phyloP scores from a whole-genome alignment of 2,329 filamentous ascomycete genomes.

The Plectosphaerella cucumerina region DNA sequence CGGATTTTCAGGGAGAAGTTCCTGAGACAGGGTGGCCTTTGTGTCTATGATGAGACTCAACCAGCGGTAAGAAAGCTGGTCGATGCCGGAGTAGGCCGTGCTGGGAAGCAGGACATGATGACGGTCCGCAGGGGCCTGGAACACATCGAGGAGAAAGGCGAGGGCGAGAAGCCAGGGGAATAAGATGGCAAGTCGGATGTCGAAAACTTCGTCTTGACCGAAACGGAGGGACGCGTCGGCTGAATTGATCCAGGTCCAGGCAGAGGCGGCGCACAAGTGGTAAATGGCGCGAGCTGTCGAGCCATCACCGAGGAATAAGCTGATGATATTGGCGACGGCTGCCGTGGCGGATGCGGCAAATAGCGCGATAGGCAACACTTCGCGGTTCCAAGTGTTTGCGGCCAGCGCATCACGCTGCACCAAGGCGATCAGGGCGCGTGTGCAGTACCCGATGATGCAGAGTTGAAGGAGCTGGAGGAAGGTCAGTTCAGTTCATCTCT shows the following conservation, averaged over 20 bases:
- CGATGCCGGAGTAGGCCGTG: not conserved
- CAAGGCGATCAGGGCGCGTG: not conserved
- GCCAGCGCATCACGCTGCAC: not conserved
- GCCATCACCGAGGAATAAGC: not conserved
- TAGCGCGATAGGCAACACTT: not conserved
- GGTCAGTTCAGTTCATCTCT: too few relatives aligned
- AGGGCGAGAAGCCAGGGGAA: not conserved
- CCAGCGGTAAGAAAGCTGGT: not conserved
- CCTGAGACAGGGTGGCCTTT: not conserved
- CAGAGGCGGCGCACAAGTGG: not conserved
- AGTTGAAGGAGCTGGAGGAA: not conserved
- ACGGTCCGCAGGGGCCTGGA: not conserved
- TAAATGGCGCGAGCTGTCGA: not conserved
- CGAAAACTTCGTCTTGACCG: too few relatives aligned
- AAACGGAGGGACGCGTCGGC: not conserved
- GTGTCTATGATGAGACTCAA: not conserved
- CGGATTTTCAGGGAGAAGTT: not conserved
- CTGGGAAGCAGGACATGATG: not conserved
- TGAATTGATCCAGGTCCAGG: not conserved
- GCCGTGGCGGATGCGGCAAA: not conserved
- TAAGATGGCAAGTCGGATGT: not conserved
- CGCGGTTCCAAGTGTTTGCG: not conserved
- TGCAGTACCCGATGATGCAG: not conserved
- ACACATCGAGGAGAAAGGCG: not conserved
- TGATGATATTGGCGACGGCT: not conserved